Base-by-base conservation (phyloP, 805 yeast genomes). In the Starmerella potacharoeniae region DNA sequence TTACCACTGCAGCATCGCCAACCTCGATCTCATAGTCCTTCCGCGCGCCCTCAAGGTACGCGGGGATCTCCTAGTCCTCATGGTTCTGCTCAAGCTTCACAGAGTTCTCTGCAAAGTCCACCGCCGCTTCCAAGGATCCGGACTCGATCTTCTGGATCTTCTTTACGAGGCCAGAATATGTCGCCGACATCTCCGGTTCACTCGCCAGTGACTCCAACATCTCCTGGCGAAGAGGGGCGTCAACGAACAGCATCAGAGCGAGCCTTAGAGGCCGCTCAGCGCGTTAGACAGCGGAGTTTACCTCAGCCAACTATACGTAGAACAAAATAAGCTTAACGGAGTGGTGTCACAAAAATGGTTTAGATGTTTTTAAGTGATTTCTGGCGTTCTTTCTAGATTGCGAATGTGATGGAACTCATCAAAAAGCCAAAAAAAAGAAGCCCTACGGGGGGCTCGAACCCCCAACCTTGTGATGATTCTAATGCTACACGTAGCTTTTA, bases 361-460 rank as follows among this genome's bases (percentile, higher is more conserved):
- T 3, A 22, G 22, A 3, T 22, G 22, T 22, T 22, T 22, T 22
- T 22, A 22, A 22, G 3, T 3, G 22, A 3, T 22, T 22, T 22
- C 22, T 22, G 22, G 22, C 22, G 22, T 22, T 22, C 22, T 22
- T 22, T 22, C 22, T 22, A 22, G 22, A 22, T 22, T 22, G 22
- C 22, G 3, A 22, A 22, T 22, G 22, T 22, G 22, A 22, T 22
- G 22, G 3, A 22, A 30, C 33, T 43, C 11, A 14, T 28, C 17
- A 14, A 6, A 30, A 30, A 29, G 17, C 33, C 28, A n/a, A 36
- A 36, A 57, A 57, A 52, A 22, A 29, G 3, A 53, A 58, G 61
- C 61, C 61, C 61, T 3, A 58, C 61, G 61, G 60, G 61, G 61
- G 61, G 61, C 61, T 58, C 61, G 61, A 58, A 58, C 61, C 61